phyloP scores from a whole-genome alignment of 192 early-diverging fungal species.

The Spinellus fusiger region DNA sequence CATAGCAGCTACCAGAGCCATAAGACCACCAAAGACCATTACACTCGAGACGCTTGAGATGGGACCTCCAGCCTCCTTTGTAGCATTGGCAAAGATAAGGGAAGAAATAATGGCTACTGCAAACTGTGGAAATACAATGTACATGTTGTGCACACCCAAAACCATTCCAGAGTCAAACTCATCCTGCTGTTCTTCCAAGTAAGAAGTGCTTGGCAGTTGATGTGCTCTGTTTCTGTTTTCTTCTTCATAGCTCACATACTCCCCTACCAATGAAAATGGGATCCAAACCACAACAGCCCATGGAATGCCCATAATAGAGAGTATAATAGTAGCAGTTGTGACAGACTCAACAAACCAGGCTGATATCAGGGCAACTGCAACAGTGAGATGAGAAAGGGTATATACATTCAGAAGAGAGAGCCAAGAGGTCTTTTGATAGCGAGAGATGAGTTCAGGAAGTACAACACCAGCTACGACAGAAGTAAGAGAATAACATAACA shows the following conservation, averaged over 20 bases:
- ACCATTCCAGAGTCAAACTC: conserved; percentile 62
- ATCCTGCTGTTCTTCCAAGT: conserved; percentile 12
- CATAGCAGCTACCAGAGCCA: conserved; percentile 57
- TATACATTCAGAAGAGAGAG: conserved; percentile 61
- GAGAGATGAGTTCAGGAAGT: conserved; percentile 45
- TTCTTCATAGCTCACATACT: conserved; percentile 53
- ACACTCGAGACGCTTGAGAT: conserved; percentile 52
- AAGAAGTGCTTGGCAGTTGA: neutral
- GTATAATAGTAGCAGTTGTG: conserved; percentile 54
- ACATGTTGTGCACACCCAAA: conserved; percentile 93
- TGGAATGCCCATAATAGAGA: conserved; percentile 75
- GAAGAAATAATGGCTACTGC: conserved; percentile 69
- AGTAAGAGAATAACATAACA: conserved; percentile 72
- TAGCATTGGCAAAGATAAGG: conserved; percentile 54
- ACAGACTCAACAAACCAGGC: conserved; percentile 58
- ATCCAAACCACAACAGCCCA: conserved; percentile 91
- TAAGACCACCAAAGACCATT: conserved; percentile 64
- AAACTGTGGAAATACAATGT: conserved; percentile 92
- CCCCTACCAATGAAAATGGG: conserved; percentile 87
- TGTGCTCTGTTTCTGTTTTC: conserved; percentile 15
- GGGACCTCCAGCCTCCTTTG: conserved; percentile 5
- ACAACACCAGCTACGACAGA: conserved; percentile 62
- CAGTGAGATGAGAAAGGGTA: conserved; percentile 62
- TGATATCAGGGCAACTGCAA: conserved; percentile 59
- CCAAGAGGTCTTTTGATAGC: conserved; percentile 6